phyloP scores from a whole-genome alignment of 169 alveolate species.

The Plasmodium knowlesi region DNA sequence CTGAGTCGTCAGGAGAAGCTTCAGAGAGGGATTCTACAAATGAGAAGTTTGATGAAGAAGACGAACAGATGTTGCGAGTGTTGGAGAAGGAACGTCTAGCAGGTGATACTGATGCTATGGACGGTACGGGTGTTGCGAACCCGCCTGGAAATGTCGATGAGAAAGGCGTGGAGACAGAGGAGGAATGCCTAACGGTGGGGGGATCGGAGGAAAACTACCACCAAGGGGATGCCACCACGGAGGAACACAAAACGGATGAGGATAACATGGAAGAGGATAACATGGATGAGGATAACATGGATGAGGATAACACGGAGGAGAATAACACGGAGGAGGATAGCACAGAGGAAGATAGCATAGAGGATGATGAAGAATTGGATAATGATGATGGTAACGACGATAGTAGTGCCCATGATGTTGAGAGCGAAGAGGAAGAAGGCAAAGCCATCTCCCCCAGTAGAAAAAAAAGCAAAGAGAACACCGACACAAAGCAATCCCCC shows the following conservation, averaged over 20 bases:
- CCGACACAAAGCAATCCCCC: neutral
- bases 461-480: neutral
- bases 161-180: neutral
- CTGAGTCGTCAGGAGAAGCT: neutral
- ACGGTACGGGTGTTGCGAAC: neutral
- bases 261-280: neutral
- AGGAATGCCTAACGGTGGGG: neutral
- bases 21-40: neutral
- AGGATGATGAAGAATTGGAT: neutral
- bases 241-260: too few relatives aligned
- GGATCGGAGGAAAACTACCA: neutral
- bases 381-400: conserved; percentile 2
- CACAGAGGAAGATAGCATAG: neutral
- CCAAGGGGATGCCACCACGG: neutral
- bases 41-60: neutral
- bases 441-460: neutral
- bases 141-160: neutral
- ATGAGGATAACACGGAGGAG: neutral
- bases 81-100: neutral
- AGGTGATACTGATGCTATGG: neutral
- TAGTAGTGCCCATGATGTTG: neutral
- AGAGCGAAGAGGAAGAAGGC: neutral
- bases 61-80: neutral
- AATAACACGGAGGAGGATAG: neutral
- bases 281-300: neutral